phyloP scores from a whole-genome alignment of 257 asterid genomes.

The Fraxinus pennsylvanica region DNA sequence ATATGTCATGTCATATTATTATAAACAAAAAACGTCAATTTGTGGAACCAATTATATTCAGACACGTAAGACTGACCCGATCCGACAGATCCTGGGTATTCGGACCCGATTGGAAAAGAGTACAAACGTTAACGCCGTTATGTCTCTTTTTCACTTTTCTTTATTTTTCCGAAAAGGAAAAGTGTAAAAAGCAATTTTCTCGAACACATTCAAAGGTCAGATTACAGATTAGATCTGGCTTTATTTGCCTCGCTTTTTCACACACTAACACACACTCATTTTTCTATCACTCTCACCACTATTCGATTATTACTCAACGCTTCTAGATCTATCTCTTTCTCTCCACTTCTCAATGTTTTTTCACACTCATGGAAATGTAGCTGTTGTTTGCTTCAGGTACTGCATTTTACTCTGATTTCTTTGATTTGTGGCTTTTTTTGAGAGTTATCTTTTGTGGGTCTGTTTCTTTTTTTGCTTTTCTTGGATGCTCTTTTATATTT shows the following conservation, averaged over 20 bases:
- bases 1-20: too few relatives aligned
- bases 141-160: slow-evolving; percentile 28
- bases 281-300: not conserved
- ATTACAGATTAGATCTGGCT: slow-evolving; percentile 16
- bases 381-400: slow-evolving; percentile 5
- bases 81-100: not conserved
- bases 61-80: slow-evolving; percentile 21
- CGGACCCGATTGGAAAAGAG: slow-evolving; percentile 10
- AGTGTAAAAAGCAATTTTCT: slow-evolving; percentile 38
- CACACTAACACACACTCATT: slow-evolving; percentile 22
- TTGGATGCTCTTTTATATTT: not conserved
- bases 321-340: slow-evolving; percentile 3
- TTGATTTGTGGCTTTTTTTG: not conserved
- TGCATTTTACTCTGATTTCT: slow-evolving; percentile 4
- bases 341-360: not conserved
- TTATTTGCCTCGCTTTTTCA: slow-evolving; percentile 27
- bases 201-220: slow-evolving; percentile 35
- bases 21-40: not conserved
- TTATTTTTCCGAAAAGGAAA: slow-evolving; percentile 27
- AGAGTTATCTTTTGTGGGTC: not conserved
- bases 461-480: not conserved
- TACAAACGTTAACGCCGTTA: slow-evolving; percentile 40
- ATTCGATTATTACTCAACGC: not conserved
- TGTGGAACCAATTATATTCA: not conserved
- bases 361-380: not conserved